Conservation (phyloP, 2,329 filamentous ascomycete species). For the Colletotrichum noveboracense region DNA sequence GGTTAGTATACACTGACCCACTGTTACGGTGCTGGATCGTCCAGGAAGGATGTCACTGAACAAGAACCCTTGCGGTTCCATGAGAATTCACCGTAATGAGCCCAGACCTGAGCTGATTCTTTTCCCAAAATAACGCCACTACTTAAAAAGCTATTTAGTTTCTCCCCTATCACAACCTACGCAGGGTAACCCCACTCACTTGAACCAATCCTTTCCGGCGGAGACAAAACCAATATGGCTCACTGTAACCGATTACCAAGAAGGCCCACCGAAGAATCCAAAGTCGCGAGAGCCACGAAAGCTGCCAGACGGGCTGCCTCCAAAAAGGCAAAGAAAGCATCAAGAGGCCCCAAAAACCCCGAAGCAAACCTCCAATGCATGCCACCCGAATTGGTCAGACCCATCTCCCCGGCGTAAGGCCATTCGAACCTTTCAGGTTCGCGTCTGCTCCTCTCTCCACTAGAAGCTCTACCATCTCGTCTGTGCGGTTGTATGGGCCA, state of each 20-base stretch:
- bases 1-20: background rate
- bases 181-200: background rate
- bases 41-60: background rate
- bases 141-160: background rate
- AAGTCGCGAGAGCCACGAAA: background rate
- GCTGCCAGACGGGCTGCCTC: background rate
- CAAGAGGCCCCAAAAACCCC: background rate
- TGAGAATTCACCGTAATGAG: background rate
- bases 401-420: no score
- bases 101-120: no score
- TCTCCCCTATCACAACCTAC: background rate
- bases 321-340: background rate
- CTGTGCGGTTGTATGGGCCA: background rate
- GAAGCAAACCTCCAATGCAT: background rate
- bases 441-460: no score
- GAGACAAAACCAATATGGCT: background rate
- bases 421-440: no score
- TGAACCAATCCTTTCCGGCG: background rate
- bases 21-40: background rate
- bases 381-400: background rate
- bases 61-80: background rate
- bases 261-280: background rate
- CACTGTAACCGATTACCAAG: background rate
- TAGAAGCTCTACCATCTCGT: background rate
- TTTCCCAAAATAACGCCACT: background rate